Base-by-base conservation (phyloP, 192 early-diverging fungal genomes). In the Backusella liffmaniae region DNA sequence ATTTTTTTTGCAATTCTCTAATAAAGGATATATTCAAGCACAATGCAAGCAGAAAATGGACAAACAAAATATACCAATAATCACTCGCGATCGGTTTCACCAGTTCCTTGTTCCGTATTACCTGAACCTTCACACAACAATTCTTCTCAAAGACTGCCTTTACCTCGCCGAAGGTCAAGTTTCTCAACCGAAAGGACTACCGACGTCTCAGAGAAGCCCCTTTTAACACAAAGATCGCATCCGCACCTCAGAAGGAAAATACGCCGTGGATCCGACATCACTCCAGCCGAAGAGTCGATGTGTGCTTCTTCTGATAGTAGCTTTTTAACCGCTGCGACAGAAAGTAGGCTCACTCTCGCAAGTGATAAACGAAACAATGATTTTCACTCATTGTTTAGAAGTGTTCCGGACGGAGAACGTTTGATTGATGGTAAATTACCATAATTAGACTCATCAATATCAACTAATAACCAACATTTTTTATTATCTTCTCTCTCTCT, bases 321-420 rank as follows among this genome's bases (percentile, higher is more conserved):
- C 10, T 75, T 69, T 35, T 69, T 66, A 67, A 67, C 66, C 13
- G 66, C 74, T 36, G 74, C 42, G 4, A 66, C 66, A 21, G 67
- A 49, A 5, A 37, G 44, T 37, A 30, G 41, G 49, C 30, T 65
- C 4, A 4, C 41, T 34, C 56, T 76, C 71, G 85, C 87, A 8
- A 86, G 79, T 71, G 81, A 82, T 30, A 90, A 86, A 69, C 77
- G 86, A 42, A 88, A 87, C 73, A 37, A 67, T 2, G 88, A 88
- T 29, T 90, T 87, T 67, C 88, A 90, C 78, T 35, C 80, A 18
- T 76, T 86, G 9, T 90, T 90, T 70, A 59, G 83, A 74, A 87
- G 84, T 73, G 84, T 90, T 16, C 88, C 87, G 26, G 83, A 85
- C 2, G 80, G 86, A 12, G 88, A 90, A 67, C 73, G 78, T 18